Evolutionary conservation across 1,139 yeast species (phyloP).

Genomic region (Nakaseomyces delphensis): DNA sequence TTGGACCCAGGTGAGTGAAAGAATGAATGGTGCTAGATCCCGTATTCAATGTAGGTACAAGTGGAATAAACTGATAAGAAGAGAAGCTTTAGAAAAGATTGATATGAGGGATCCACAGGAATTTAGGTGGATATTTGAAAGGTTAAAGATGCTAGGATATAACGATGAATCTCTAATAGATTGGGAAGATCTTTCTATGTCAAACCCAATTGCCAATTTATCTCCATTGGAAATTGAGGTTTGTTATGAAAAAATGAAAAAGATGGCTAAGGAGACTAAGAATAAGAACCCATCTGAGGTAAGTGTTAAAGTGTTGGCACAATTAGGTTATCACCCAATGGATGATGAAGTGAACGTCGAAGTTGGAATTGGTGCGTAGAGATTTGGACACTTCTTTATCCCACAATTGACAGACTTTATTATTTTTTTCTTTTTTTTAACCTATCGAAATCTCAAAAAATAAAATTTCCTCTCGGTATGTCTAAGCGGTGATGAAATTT

Average conservation of each 20-base stretch:
- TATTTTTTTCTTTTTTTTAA: not conserved
- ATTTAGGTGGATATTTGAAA: constrained; percentile 49
- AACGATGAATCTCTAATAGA: constrained; percentile 45
- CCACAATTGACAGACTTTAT: not conserved
- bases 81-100: constrained; percentile 47
- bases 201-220: constrained; percentile 39
- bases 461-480: not conserved
- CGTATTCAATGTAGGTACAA: constrained; percentile 92
- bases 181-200: constrained; percentile 51
- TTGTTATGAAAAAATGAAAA: constrained; percentile 40
- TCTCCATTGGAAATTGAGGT: constrained; percentile 39
- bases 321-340: not conserved
- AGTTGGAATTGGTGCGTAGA: not conserved
- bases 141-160: constrained; percentile 42
- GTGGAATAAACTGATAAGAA: constrained; percentile 72
- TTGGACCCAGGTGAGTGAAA: constrained; percentile 86
- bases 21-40: constrained; percentile 80
- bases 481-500: not conserved
- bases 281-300: constrained; percentile 36
- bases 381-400: not conserved
- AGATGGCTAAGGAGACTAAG: constrained; percentile 35
- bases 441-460: not conserved
- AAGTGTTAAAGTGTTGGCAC: not conserved
- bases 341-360: not conserved
- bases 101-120: constrained; percentile 44